phyloP scores from a whole-genome alignment of 192 early-diverging fungal species.

The Diversispora epigaea region DNA sequence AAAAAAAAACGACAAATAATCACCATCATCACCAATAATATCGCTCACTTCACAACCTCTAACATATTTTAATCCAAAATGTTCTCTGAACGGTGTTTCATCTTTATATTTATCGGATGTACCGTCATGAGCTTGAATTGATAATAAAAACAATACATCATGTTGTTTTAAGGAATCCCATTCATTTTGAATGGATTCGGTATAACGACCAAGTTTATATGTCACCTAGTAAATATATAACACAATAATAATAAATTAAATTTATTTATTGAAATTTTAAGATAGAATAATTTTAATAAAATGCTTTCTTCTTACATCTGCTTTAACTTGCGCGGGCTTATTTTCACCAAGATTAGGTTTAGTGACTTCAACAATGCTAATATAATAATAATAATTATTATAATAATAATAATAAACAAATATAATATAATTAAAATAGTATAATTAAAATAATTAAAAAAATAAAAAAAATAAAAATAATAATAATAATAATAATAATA shows the following conservation, averaged over 20 bases:
- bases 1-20: slow-evolving; percentile 33
- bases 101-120: slow-evolving; percentile 46
- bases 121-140: slow-evolving; percentile 58
- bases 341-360: slow-evolving; percentile 68
- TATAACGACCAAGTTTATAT: slow-evolving; percentile 65
- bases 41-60: slow-evolving; percentile 86
- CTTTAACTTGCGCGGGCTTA: slow-evolving; percentile 72
- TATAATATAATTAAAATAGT: not conserved
- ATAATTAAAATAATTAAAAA: too few relatives aligned
- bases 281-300: not conserved
- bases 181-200: slow-evolving; percentile 72
- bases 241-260: not conserved
- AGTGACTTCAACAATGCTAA: slow-evolving; percentile 69
- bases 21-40: slow-evolving; percentile 72
- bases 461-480: too few relatives aligned
- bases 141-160: slow-evolving; percentile 87
- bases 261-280: not conserved
- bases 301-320: slow-evolving; percentile 59
- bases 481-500: too few relatives aligned
- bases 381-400: not conserved
- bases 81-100: slow-evolving; percentile 52
- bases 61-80: slow-evolving; percentile 76
- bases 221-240: slow-evolving; percentile 32
- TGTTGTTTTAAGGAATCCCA: slow-evolving; percentile 86
- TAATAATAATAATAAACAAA: not conserved